These are phyloP conservation scores for Haberlea rhodopensis DNA, from an alignment of 257 asterid genomes.

Conservation along the genomic window DNA sequence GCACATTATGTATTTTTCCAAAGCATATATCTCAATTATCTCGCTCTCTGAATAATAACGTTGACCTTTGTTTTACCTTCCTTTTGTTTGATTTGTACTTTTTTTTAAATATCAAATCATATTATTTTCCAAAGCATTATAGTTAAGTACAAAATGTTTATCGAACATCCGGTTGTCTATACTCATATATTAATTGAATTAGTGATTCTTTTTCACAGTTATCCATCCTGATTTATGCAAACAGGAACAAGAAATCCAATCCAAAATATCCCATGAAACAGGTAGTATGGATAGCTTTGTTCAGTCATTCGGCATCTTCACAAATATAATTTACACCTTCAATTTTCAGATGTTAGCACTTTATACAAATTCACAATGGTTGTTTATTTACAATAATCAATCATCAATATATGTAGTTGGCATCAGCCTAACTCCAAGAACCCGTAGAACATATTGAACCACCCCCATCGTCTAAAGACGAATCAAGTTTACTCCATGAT, in stretches of 20 bases:
- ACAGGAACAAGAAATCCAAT: neutral
- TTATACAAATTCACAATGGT: constrained; percentile 29
- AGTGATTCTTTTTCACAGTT: too few relatives aligned
- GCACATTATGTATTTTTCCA: too few relatives aligned
- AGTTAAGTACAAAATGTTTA: too few relatives aligned
- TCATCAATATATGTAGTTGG: constrained; percentile 25
- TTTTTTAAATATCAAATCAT: neutral
- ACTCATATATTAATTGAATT: too few relatives aligned
- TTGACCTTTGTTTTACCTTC: neutral
- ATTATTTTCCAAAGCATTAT: neutral
- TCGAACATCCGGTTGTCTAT: too few relatives aligned
- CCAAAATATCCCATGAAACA: neutral
- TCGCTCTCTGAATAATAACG: too few relatives aligned
- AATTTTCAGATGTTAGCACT: constrained; percentile 23
- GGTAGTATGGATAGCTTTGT: neutral
- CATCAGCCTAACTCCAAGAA: constrained; percentile 17
- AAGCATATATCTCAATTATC: too few relatives aligned
- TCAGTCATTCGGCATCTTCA: constrained; percentile 7
- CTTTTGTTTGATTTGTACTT: neutral
- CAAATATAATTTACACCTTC: constrained; percentile 36
- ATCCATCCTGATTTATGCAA: neutral
- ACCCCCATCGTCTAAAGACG: neutral
- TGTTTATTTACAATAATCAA: constrained; percentile 33
- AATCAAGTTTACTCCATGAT: neutral
- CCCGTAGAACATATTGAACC: constrained; percentile 25